Evolutionary conservation across 768 basidiomycete genomes (phyloP), one percentile per base, ranked within the genome.

Genomic region (Hygrocybe coccinea): DNA sequence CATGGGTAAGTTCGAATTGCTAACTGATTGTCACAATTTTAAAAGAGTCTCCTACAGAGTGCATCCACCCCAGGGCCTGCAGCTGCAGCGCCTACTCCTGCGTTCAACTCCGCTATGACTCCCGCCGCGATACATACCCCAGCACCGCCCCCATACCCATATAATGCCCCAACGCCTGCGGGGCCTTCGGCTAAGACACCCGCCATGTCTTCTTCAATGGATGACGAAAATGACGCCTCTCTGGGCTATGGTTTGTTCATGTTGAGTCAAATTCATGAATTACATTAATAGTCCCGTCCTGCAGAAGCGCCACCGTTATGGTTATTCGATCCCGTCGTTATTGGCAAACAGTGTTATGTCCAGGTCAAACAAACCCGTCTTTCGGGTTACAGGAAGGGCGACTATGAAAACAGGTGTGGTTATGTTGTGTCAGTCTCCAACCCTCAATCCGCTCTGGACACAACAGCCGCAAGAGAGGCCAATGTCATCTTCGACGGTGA

Each of bases 1-100:
- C 62, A 17, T 60, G 68, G n/a, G 56, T 68, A 0, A 54, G 65
- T 0, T 62, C 62, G 50, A 68, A 62, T 29, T 62, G 22, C 4
- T 19, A n/a, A 21, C 38, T 10, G 4, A 24, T 22, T 19, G n/a
- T 22, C 17, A 15, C 21, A 11, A n/a, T 37, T 10, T 14, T 9
- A n/a, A 2, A 7, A 14, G 9, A 25, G 2, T 39, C 15, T n/a
- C 2, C 11, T 2, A 10, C 36, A 52, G 50, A 35, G 8, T 10
- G 52, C 52, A 17, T 38, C 52, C 3, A 53, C 52, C 22, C 52
- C 52, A 12, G 38, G n/a, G 5, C 22, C 52, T 12, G 52, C 38
- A 17, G 36, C 52, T 12, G 52, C 38, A 17, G 36, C 34, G 21
- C 11, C 44, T 17, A 53, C 52, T 11, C 52, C 52, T 8, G 41